A percentile compares a stretch with the other conserved stretches of the same genome.
phyloP scores from a whole-genome alignment of 805 yeast genomes.

The Yamadazyma laniorum region DNA sequence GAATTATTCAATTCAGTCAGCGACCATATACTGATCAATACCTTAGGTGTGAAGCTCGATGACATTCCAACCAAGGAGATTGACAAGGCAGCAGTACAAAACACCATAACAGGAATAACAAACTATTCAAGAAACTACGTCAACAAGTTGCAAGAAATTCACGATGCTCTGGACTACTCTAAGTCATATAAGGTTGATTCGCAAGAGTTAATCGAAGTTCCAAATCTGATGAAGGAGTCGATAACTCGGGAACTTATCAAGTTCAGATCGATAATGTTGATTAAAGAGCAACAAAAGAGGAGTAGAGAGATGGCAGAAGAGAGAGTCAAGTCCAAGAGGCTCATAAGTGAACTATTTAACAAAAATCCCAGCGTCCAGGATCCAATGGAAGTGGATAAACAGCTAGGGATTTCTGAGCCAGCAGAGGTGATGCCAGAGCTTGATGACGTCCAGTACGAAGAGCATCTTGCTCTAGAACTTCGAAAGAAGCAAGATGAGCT shows the following conservation, averaged over 20 bases:
- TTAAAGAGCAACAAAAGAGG: conserved; percentile 51
- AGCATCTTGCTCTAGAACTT: conserved; percentile 17
- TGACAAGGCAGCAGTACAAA: conserved; percentile 1
- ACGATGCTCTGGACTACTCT: conserved; percentile 24
- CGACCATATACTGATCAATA: conserved; percentile 4
- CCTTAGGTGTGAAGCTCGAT: background rate
- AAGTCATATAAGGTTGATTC: conserved; percentile 52
- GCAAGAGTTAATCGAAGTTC: conserved; percentile 57
- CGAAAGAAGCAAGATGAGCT: conserved; percentile 21
- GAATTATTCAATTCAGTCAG: conserved; percentile 1
- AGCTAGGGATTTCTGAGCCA: background rate
- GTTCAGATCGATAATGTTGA: conserved; percentile 54
- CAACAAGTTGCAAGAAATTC: background rate
- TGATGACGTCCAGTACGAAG: conserved; percentile 31
- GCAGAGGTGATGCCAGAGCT: conserved; percentile 18
- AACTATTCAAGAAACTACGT: background rate
- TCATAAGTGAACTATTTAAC: conserved; percentile 30
- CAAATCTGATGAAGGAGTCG: conserved; percentile 50
- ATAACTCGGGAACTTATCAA: conserved; percentile 53
- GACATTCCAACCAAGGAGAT: conserved; percentile 2
- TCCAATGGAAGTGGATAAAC: background rate
- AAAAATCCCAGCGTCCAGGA: background rate
- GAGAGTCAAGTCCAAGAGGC: conserved; percentile 46
- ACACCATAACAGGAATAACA: conserved; percentile 1
- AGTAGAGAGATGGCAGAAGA: conserved; percentile 48